Evolutionary conservation across 176 grass and related monocot genomes (phyloP).

Genomic region (Ensete ventricosum): DNA sequence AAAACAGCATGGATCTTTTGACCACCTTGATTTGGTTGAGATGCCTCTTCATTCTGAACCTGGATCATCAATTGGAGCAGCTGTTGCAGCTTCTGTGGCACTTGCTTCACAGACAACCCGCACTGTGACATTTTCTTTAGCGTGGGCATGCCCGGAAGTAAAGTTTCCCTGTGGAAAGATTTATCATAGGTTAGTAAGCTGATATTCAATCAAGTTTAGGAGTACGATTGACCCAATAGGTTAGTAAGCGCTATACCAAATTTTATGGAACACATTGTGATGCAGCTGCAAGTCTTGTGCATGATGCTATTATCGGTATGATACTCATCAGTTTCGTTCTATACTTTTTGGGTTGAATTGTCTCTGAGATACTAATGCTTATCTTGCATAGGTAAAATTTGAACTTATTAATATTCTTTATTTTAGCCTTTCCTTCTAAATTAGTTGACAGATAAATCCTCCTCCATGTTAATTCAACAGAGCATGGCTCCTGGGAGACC

Average conservation of each 20-base stretch:
- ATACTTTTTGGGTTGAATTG: neutral
- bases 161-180: slow-evolving; percentile 91
- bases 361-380: neutral
- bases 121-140: slow-evolving; percentile 82
- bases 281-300: slow-evolving; percentile 62
- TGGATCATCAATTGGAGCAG: slow-evolving; percentile 81
- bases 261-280: slow-evolving; percentile 85
- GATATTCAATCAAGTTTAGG: neutral
- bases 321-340: neutral
- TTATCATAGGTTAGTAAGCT: slow-evolving; percentile 60
- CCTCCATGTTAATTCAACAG: slow-evolving; percentile 26
- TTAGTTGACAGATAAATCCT: neutral
- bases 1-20: slow-evolving; percentile 78
- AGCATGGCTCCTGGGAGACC: slow-evolving; percentile 70
- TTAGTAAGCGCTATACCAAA: slow-evolving; percentile 71
- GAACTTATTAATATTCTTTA: neutral
- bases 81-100: slow-evolving; percentile 70
- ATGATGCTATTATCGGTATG: slow-evolving; percentile 80
- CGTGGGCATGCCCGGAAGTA: slow-evolving; percentile 95
- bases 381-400: too few relatives aligned
- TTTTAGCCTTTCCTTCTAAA: neutral
- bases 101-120: slow-evolving; percentile 47
- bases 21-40: slow-evolving; percentile 58
- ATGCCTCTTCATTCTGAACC: slow-evolving; percentile 35
- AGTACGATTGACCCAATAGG: neutral